Evolutionary conservation across 2,329 filamentous ascomycete genomes (phyloP).

Genomic region (Xylariales sp.): DNA sequence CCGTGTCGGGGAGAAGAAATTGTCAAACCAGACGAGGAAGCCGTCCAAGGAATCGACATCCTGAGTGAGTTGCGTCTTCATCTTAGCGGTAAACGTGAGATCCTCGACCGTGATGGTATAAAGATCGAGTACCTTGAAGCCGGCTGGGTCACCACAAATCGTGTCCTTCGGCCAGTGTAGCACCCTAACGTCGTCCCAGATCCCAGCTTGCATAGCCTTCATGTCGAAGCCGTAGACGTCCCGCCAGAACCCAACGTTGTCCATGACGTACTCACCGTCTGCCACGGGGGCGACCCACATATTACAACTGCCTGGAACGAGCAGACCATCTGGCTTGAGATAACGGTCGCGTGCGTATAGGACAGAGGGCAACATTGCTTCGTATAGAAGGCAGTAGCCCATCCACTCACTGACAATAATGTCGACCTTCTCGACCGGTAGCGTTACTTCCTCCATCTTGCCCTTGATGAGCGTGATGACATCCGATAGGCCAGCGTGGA

Average conservation of each 20-base stretch:
- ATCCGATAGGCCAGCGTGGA: slow-evolving; percentile 69
- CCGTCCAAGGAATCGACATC: slow-evolving; percentile 73
- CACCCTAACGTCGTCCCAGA: slow-evolving; percentile 77
- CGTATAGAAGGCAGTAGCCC: slow-evolving; percentile 90
- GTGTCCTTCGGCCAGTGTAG: slow-evolving; percentile 61
- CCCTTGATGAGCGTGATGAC: slow-evolving; percentile 77
- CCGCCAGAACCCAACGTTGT: slow-evolving; percentile 81
- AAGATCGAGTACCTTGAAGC: slow-evolving; percentile 73
- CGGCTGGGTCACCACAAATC: slow-evolving; percentile 53
- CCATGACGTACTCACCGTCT: slow-evolving; percentile 71
- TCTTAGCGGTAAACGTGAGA: slow-evolving; percentile 68
- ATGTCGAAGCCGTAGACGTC: slow-evolving; percentile 95
- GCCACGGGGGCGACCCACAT: slow-evolving; percentile 77
- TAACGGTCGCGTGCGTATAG: slow-evolving; percentile 85
- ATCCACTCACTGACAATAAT: slow-evolving; percentile 98
- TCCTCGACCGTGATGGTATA: slow-evolving; percentile 68
- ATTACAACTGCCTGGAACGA: slow-evolving; percentile 82
- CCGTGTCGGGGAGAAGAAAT: slow-evolving; percentile 71
- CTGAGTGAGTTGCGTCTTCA: slow-evolving; percentile 55
- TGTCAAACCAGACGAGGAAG: slow-evolving; percentile 91
- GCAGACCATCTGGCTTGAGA: slow-evolving; percentile 70
- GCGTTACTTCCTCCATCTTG: slow-evolving; percentile 79
- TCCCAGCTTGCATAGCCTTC: slow-evolving; percentile 79
- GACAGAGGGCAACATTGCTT: slow-evolving; percentile 93
- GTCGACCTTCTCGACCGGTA: slow-evolving; percentile 78